phyloP scores from a whole-genome alignment of 768 basidiomycete genomes.

The Mycena amicta region DNA sequence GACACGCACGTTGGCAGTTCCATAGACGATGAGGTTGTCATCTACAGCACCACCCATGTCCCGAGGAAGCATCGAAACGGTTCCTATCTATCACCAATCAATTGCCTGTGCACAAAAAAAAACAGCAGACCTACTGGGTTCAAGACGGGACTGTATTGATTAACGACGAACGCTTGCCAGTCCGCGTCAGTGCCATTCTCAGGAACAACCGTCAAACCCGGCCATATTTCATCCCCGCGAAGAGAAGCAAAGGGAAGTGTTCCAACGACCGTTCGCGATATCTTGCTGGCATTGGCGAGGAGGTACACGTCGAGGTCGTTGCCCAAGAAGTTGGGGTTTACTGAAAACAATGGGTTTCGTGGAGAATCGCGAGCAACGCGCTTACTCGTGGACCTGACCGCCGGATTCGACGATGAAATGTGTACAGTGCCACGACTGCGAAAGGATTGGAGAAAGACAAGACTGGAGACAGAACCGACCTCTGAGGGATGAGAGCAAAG shows the following conservation, averaged over 20 bases:
- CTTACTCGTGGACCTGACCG: not conserved
- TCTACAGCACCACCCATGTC: conserved; percentile 43
- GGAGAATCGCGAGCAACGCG: not conserved
- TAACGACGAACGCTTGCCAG: not conserved
- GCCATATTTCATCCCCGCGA: not conserved
- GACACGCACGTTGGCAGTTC: conserved; percentile 37
- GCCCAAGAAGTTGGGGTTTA: not conserved
- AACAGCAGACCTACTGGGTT: too few species aligned
- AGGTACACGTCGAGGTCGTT: not conserved
- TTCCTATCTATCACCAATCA: conserved; percentile 39
- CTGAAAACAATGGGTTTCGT: not conserved
- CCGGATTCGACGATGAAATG: not conserved
- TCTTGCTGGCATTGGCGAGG: not conserved
- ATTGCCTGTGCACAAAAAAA: conserved; percentile 25
- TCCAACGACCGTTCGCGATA: not conserved
- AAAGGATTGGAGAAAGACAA: not conserved
- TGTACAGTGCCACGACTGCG: not conserved
- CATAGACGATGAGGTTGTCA: conserved; percentile 37
- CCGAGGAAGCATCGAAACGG: conserved; percentile 43
- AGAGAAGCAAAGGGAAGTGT: not conserved
- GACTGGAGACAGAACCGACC: not conserved
- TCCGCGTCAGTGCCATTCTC: not conserved
- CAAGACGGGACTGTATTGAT: not conserved
- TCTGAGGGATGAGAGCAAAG: not conserved
- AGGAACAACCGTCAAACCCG: not conserved